These are phyloP conservation scores for Nannizziopsis barbatae DNA, from an alignment of 2,329 filamentous ascomycete genomes.

Conservation along the genomic window DNA sequence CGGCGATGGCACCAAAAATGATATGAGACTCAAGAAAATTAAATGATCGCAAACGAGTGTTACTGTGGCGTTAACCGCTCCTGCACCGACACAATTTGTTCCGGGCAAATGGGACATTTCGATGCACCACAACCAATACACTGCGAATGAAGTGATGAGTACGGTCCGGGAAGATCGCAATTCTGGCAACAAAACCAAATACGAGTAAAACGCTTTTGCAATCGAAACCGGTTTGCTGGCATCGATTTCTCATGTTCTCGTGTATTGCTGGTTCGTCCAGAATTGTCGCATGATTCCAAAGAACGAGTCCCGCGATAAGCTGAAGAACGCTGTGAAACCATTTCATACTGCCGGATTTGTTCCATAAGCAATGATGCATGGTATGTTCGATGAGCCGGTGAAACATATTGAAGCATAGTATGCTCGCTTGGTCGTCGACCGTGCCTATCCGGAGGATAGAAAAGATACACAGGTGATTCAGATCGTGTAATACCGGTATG, in stretches of 20 bases:
- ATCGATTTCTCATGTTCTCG: not conserved
- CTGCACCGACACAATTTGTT: constrained; percentile 3
- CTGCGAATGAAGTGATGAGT: constrained; percentile 9
- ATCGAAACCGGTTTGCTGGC: not conserved
- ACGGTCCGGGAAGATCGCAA: constrained; percentile 9
- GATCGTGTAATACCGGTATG: constrained; percentile 13
- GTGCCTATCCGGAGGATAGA: constrained; percentile 13
- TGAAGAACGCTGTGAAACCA: not conserved
- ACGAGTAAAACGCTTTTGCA: constrained; percentile 6
- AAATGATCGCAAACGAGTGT: not conserved
- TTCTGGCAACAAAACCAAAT: constrained; percentile 14
- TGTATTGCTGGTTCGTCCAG: not conserved
- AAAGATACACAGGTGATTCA: constrained; percentile 12
- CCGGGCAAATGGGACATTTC: constrained; percentile 8
- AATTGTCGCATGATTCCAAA: not conserved
- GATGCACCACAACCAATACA: constrained; percentile 10
- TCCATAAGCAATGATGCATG: constrained; percentile 8
- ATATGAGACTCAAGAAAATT: not conserved
- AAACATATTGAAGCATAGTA: constrained; percentile 15
- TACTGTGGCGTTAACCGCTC: not conserved
- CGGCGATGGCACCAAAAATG: not conserved
- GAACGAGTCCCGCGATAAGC: not conserved
- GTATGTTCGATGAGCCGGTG: constrained; percentile 6
- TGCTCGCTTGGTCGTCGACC: constrained; percentile 13
- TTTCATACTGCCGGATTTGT: constrained; percentile 6